These are phyloP conservation scores for Nitzschia palea DNA, from an alignment of 108 stramenopile species.

Conservation along the genomic window DNA sequence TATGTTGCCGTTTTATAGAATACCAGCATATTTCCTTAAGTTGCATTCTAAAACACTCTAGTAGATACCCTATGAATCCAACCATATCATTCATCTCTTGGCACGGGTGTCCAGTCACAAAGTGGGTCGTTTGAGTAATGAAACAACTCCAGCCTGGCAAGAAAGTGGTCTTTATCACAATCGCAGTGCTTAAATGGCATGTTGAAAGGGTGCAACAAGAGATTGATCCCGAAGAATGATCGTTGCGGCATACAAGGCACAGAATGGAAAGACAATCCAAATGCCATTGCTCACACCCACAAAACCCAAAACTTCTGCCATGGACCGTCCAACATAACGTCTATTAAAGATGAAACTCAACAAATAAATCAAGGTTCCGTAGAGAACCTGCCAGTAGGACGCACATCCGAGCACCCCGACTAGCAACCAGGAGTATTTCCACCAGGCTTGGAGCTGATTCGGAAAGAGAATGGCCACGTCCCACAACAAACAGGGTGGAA, in stretches of 20 bases:
- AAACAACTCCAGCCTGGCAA: too few relatives aligned
- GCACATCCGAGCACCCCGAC: constrained; percentile 67
- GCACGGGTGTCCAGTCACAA: too few relatives aligned
- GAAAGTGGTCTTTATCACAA: too few relatives aligned
- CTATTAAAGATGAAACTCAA: constrained; percentile 68
- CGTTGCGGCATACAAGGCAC: constrained; percentile 62
- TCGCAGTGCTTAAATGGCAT: too few relatives aligned
- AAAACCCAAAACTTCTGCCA: constrained; percentile 58
- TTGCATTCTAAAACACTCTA: too few relatives aligned
- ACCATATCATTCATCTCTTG: too few relatives aligned
- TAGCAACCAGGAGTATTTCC: constrained; percentile 11
- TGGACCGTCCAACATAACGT: constrained; percentile 54
- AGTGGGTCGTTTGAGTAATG: too few relatives aligned
- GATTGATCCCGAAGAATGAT: constrained; percentile 61
- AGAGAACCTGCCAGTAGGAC: constrained; percentile 79
- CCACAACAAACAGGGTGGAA: constrained; percentile 69
- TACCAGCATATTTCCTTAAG: too few relatives aligned
- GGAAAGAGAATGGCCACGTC: constrained; percentile 65
- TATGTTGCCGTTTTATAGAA: too few relatives aligned
- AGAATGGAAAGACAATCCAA: constrained; percentile 74
- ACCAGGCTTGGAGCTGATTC: constrained; percentile 23
- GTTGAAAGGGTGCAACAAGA: constrained; percentile 49
- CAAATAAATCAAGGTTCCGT: constrained; percentile 80
- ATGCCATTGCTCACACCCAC: constrained; percentile 74
- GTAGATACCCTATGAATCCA: too few relatives aligned